These are phyloP conservation scores for Penicillium samsonianum DNA, from an alignment of 495 filamentous ascomycete genomes.

Conservation along the genomic window DNA sequence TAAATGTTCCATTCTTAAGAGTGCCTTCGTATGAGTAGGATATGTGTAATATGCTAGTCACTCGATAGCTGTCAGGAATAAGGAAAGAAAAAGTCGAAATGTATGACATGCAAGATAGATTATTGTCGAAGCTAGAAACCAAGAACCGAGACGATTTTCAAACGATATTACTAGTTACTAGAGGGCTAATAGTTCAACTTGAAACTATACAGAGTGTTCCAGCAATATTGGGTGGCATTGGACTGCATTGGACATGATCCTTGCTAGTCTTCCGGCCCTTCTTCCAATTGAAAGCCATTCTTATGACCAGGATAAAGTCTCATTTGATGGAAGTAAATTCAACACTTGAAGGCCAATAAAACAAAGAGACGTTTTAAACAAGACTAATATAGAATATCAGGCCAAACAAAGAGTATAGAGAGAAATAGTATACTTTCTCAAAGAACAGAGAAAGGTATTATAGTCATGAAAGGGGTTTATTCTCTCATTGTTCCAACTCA, in stretches of 20 bases:
- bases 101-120: no score
- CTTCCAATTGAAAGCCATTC: background rate
- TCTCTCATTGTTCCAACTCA: background rate
- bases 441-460: background rate
- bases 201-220: no score
- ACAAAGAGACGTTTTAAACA: background rate
- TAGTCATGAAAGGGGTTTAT: background rate
- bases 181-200: no score
- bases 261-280: no score
- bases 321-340: background rate
- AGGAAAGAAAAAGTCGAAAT: background rate
- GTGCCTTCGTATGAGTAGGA: background rate
- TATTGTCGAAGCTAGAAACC: no score
- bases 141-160: no score
- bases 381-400: background rate
- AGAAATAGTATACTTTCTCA: background rate
- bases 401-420: background rate
- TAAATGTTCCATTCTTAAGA: background rate
- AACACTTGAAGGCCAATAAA: background rate
- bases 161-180: no score
- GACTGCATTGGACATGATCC: background rate
- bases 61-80: background rate
- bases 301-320: background rate
- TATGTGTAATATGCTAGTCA: background rate
- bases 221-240: background rate